Evolutionary conservation across 83 land plant species (phyloP).

Genomic region (Thuja plicata): DNA sequence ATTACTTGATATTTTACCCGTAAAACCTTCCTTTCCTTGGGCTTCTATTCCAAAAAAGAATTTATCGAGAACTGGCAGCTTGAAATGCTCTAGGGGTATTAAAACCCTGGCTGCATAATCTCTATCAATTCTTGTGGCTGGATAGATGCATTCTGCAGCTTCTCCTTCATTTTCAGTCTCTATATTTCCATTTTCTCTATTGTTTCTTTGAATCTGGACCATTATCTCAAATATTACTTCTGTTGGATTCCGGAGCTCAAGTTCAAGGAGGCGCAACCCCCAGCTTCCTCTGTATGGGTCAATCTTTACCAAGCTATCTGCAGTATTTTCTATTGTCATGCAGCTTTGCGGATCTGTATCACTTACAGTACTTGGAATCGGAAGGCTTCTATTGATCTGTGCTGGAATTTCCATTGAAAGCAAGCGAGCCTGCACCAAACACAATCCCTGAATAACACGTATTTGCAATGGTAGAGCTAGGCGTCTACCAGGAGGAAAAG

Average conservation of each 20-base stretch:
- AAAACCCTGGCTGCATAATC: constrained; percentile 87
- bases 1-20: constrained; percentile 24
- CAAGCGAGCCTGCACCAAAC: constrained; percentile 83
- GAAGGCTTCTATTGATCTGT: constrained; percentile 66
- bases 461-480: constrained; percentile 78
- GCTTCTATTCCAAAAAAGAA: constrained; percentile 56
- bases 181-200: constrained; percentile 22
- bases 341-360: neutral
- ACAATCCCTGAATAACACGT: constrained; percentile 75
- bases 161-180: constrained; percentile 16
- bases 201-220: constrained; percentile 55
- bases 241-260: constrained; percentile 92
- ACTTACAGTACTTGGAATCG: constrained; percentile 21
- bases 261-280: constrained; percentile 90
- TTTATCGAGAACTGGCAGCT: constrained; percentile 81
- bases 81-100: constrained; percentile 90
- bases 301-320: constrained; percentile 69
- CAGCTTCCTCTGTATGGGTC: constrained; percentile 96
- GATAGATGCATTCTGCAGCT: constrained; percentile 44
- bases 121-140: constrained; percentile 82
- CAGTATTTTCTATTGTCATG: constrained; percentile 8
- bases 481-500: constrained; percentile 79
- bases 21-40: constrained; percentile 26
- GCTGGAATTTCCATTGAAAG: constrained; percentile 99
- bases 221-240: constrained; percentile 89